phyloP scores from a whole-genome alignment of 1,284 basidiomycete species.

The Dichomitus squalens region DNA sequence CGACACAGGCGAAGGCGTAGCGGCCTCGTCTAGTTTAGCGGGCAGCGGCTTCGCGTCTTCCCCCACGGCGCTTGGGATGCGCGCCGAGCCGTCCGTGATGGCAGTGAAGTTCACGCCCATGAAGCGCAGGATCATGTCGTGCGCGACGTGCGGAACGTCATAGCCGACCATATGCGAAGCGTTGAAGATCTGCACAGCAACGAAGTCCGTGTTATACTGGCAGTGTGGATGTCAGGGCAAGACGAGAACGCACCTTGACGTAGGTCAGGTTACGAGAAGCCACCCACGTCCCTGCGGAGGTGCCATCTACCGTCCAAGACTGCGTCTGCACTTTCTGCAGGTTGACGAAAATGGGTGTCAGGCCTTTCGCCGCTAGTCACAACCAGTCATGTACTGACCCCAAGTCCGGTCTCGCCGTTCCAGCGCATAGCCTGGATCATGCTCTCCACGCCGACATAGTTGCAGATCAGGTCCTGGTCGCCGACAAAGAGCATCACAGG shows the following conservation, averaged over 20 bases:
- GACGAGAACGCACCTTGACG: constrained; percentile 61
- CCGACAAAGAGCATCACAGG: constrained; percentile 93
- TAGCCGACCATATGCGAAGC: constrained; percentile 96
- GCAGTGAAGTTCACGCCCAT: constrained; percentile 87
- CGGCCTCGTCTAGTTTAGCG: constrained; percentile 44
- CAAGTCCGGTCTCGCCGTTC: constrained; percentile 85
- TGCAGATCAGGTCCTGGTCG: constrained; percentile 96
- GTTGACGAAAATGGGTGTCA: constrained; percentile 3
- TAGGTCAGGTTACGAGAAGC: constrained; percentile 91
- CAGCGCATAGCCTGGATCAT: constrained; percentile 86
- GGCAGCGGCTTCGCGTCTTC: constrained; percentile 63
- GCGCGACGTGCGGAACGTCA: constrained; percentile 86
- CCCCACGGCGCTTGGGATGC: constrained; percentile 79
- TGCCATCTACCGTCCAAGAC: constrained; percentile 82
- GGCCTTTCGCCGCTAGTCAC: not conserved
- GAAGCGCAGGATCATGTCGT: constrained; percentile 98
- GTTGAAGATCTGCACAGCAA: constrained; percentile 65
- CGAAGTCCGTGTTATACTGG: not conserved
- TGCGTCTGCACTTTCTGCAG: constrained; percentile 70
- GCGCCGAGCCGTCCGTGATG: constrained; percentile 74
- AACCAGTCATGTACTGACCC: constrained; percentile 53
- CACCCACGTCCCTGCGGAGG: constrained; percentile 89
- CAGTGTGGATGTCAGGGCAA: not conserved
- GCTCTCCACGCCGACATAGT: constrained; percentile 88
- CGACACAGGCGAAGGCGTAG: constrained; percentile 37